Evolutionary conservation across 352 stramenopile species (phyloP).

Genomic region (Phytopythium cucurbitacearum): DNA sequence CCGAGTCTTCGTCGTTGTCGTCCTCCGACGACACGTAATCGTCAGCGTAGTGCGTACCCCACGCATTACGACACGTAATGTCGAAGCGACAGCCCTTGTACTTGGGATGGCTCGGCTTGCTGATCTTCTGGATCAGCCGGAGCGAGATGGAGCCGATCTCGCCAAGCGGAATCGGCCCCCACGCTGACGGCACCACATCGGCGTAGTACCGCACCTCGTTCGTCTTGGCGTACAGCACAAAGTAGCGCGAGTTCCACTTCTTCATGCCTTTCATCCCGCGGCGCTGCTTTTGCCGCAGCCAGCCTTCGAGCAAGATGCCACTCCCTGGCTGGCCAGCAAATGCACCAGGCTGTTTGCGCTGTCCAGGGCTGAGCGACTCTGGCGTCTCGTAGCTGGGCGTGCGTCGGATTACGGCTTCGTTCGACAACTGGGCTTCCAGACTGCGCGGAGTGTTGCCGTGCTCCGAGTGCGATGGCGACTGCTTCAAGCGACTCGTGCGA

Average conservation of each 20-base stretch:
- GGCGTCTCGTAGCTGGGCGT: conserved; percentile 16
- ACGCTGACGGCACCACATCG: conserved; percentile 74
- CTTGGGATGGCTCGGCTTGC: conserved; percentile 73
- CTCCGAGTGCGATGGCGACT: conserved; percentile 37
- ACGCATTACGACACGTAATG: conserved; percentile 79
- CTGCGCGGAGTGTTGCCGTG: conserved; percentile 20
- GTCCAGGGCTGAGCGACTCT: conserved; percentile 30
- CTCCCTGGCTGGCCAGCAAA: conserved; percentile 50
- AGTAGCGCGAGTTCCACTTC: conserved; percentile 83
- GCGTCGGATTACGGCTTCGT: conserved; percentile 9
- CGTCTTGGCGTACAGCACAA: conserved; percentile 68
- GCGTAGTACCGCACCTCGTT: conserved; percentile 81
- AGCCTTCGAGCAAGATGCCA: conserved; percentile 73
- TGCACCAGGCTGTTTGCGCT: conserved; percentile 48
- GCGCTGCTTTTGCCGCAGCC: conserved; percentile 78
- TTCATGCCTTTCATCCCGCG: conserved; percentile 77
- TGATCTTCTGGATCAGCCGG: conserved; percentile 76
- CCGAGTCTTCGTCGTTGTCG: conserved; percentile 36
- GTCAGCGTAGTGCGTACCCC: conserved; percentile 73
- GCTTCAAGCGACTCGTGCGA: conserved; percentile 44
- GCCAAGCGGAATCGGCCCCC: conserved; percentile 64
- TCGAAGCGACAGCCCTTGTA: conserved; percentile 83
- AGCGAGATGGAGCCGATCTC: conserved; percentile 80
- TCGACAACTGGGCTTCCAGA: conserved; percentile 11
- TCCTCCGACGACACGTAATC: conserved; percentile 79